Conservation (phyloP, 768 basidiomycete genomes). For the Suillus lakei region DNA sequence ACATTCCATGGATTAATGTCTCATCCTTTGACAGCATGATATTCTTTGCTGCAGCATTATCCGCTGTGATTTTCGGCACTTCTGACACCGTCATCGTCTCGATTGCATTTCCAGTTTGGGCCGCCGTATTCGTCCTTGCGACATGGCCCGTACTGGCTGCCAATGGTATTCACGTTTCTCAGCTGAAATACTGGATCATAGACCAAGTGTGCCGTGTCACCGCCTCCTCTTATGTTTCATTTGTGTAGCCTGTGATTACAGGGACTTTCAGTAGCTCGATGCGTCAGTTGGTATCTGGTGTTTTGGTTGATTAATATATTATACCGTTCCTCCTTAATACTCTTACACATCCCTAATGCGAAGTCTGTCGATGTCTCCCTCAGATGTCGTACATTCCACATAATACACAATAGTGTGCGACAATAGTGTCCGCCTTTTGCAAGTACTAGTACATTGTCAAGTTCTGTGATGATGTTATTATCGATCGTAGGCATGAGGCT, state of each 20-base stretch:
- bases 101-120: slow-evolving; percentile 4
- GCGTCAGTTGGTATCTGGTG: not conserved
- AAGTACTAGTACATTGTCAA: not conserved
- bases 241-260: not conserved
- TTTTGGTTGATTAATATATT: not conserved
- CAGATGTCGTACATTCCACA: too few relatives aligned
- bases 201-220: too few relatives aligned
- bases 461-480: not conserved
- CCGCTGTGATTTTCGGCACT: slow-evolving; percentile 5
- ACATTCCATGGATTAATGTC: not conserved
- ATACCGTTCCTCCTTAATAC: not conserved
- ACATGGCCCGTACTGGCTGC: slow-evolving; percentile 10
- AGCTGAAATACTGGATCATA: not conserved
- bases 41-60: slow-evolving; percentile 11
- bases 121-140: slow-evolving; percentile 1
- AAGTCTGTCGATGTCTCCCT: not conserved
- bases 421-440: not conserved
- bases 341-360: too few relatives aligned
- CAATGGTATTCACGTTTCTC: not conserved
- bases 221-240: not conserved
- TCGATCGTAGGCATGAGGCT: not conserved
- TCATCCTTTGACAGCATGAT: slow-evolving; percentile 7
- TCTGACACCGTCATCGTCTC: not conserved
- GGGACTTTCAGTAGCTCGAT: not conserved
- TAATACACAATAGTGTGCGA: not conserved